Evolutionary conservation across 2,329 filamentous ascomycete genomes (phyloP).

Genomic region (Proliferodiscus dingleyae): DNA sequence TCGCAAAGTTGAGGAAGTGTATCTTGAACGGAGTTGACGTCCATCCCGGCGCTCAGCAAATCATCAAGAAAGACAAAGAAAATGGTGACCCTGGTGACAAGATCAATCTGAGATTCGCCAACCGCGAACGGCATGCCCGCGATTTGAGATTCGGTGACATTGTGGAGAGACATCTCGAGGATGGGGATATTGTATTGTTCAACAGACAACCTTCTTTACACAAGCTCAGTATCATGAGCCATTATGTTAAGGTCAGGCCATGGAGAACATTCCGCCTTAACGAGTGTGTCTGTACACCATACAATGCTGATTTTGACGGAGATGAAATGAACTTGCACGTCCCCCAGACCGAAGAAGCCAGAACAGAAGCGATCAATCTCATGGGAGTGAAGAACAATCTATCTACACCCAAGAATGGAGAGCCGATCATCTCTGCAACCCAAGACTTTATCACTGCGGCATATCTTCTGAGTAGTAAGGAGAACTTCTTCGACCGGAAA

Average conservation of each 20-base stretch:
- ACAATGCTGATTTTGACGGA: slow-evolving; percentile 98
- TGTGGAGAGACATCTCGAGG: slow-evolving; percentile 90
- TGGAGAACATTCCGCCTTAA: slow-evolving; percentile 96
- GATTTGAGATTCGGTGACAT: slow-evolving; percentile 77
- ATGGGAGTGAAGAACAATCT: slow-evolving; percentile 99
- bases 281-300: slow-evolving; percentile 95
- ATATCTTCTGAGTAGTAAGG: slow-evolving; percentile 86
- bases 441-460: slow-evolving; percentile 98
- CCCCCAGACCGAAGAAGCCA: slow-evolving; percentile 93
- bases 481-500: slow-evolving; percentile 84
- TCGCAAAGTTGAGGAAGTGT: slow-evolving; percentile 70
- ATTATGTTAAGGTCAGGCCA: slow-evolving; percentile 86
- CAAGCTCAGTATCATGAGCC: slow-evolving; percentile 97
- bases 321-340: slow-evolving; percentile 99
- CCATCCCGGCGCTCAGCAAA: slow-evolving; percentile 84
- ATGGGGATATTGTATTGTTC: slow-evolving; percentile 94
- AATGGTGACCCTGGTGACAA: slow-evolving; percentile 52
- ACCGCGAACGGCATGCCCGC: slow-evolving; percentile 62
- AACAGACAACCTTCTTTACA: slow-evolving; percentile 96
- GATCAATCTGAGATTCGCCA: slow-evolving; percentile 68
- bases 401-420: slow-evolving; percentile 93
- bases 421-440: slow-evolving; percentile 97
- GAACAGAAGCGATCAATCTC: slow-evolving; percentile 88
- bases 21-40: slow-evolving; percentile 70
- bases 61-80: slow-evolving; percentile 57